Conservation (phyloP, 768 basidiomycete genomes). For the Trametes cubensis region DNA sequence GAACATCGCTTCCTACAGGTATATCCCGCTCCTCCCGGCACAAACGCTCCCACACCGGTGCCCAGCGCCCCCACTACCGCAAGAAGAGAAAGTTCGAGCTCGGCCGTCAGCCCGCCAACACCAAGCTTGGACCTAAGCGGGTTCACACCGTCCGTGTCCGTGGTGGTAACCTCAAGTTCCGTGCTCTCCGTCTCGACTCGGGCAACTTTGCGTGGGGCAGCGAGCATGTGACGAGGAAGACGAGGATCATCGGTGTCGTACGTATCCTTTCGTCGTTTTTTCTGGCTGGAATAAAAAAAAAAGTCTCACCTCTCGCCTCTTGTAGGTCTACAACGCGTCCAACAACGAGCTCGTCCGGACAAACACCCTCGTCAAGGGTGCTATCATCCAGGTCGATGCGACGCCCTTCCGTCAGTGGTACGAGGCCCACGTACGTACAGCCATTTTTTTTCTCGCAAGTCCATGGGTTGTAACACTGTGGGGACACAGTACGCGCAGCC, state of each 20-base stretch:
- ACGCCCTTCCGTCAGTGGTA: constrained; percentile 99
- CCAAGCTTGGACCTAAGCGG: constrained; percentile 94
- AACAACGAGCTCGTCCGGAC: constrained; percentile 99
- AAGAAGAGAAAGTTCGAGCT: constrained; percentile 99
- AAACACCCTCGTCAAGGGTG: constrained; percentile 97
- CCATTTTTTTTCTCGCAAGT: not conserved
- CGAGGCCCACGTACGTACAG: constrained; percentile 84
- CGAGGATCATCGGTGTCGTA: constrained; percentile 94
- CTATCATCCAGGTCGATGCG: constrained; percentile 97
- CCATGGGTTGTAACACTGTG: not conserved
- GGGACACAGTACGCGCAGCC: constrained; percentile 85
- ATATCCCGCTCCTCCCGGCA: constrained; percentile 96
- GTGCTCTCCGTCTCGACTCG: constrained; percentile 93
- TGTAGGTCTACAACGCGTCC: constrained; percentile 94
- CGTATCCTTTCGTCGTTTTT: constrained; percentile 37
- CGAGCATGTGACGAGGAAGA: constrained; percentile 93
- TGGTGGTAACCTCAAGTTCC: constrained; percentile 93
- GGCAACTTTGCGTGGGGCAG: constrained; percentile 99
- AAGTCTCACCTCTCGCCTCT: not conserved
- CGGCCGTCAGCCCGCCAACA: constrained; percentile 96
- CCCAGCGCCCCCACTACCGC: constrained; percentile 93
- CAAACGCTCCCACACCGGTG: constrained; percentile 94
- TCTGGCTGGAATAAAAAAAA: too few species aligned
- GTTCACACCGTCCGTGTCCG: constrained; percentile 94
- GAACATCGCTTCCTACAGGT: constrained; percentile 57